Base-by-base conservation (phyloP, 225 moss, liverwort and hornwort species). In the Straminergon stramineum region DNA sequence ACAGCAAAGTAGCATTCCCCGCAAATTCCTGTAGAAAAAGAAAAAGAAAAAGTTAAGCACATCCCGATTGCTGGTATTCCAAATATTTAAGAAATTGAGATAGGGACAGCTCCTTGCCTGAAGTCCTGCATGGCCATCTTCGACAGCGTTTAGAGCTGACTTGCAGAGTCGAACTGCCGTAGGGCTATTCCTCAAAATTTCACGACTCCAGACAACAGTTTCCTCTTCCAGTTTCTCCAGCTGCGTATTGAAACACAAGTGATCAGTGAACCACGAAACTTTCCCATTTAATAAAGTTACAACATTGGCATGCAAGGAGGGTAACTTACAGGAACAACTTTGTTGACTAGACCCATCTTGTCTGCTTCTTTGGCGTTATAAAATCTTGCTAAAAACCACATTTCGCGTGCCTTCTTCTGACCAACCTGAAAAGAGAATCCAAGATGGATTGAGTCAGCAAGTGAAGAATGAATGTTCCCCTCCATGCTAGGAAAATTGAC, bases 151-250 rank as follows among this genome's bases (percentile, higher is more conserved):
- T 56, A 99, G 91, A 66, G 99, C 90, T 76, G 99, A 96, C 89
- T 99, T 99, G 89, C 97, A 96, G 55, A 97, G 92, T 83, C 99
- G 97, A 39, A 99, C 89, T 56, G 97, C 96, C 87, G 91, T 99
- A 37, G 99, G 99, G 89, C 99, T 99, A 45, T 99, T 99, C 53
- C 95, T 95, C 88, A 99, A 88, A 65, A 99, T 99, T 91, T 99
- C 97, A 80, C 97, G 95, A 88, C 97, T 96, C 99, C 99, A 99
- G 73, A 95, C 93, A 92, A 95, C 95, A 57, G 99, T 97, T 88
- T 99, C 99, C 87, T 95, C 93, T 94, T 97, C 98, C 87, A 99
- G 91, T 86, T 94, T 91, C 70, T 95, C 94, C 89, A 98, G 91
- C 98, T 98, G 93, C 67, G 68, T 17, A 62, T 91, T 51, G 63